Evolutionary conservation across 495 filamentous ascomycete species (phyloP), one percentile per base, ranked within the genome.

Genomic region (Xylaria intraflava): DNA sequence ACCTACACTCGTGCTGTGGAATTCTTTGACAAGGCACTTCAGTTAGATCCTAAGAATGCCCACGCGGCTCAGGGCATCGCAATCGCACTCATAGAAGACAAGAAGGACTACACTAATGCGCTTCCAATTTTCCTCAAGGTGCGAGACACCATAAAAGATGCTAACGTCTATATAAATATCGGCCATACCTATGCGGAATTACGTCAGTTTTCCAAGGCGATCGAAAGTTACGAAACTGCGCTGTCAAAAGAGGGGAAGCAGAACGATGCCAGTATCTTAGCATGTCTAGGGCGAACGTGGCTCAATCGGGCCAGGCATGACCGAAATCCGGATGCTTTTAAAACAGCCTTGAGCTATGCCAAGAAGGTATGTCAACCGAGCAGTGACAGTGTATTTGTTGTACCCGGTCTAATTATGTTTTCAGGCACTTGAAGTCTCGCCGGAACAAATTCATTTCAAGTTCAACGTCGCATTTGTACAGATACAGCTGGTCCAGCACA

Each of bases 381-480:
- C 27, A 23, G 6, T 56, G 12, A 14, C 33, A 29, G 17, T 2
- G 19, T 40, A 19, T 51, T 22, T 26, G 27, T 44, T 38, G 36
- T 52, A 30, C 23, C 16, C 17, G 40, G 26, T 55, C 60, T 72
- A 45, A 76, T 56, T 49, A 43, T 50, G 16, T 14, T 35, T 48
- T 16, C 46, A 91, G 75, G 90, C 91, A 17, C 80, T 91, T 26
- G 79, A 82, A 38, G 75, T 88, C 36, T 82, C 87, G 0, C 88
- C 90, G 1, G 87, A 91, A 17, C 88, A 94, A 60, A 75, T 89
- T 7, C 88, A 95, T 70, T 87, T 93, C 63, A 86, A 92, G 65
- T 98, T 98, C 80, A 98, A 98, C 66, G 88, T 98, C 14, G 93
- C 93, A 20, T 98, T 96, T 57, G 89, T 96, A 16, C 91, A 97